A percentile compares a stretch with the other conserved stretches of the same genome.
Conservation (phyloP, 2,329 filamentous ascomycete genomes). For the Aureobasidium sp. region DNA sequence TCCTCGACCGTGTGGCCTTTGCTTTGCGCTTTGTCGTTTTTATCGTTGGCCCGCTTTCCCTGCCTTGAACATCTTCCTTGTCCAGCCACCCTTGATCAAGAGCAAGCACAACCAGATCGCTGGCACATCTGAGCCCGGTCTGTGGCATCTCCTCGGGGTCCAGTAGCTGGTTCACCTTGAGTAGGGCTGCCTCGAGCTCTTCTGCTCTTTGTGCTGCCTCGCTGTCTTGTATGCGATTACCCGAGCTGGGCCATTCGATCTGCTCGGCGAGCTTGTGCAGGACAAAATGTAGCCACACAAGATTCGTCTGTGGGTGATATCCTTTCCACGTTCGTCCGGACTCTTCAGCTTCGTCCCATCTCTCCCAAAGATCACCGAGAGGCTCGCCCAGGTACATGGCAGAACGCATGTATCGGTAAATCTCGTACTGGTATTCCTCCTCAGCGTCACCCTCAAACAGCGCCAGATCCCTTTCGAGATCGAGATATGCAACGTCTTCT, state of each 20-base stretch:
- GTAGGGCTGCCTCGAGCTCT: conserved; percentile 33
- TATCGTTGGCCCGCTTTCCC: neutral
- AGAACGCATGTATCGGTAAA: conserved; percentile 48
- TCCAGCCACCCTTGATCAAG: conserved; percentile 30
- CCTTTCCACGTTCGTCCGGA: conserved; percentile 39
- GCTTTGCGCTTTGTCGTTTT: conserved; percentile 13
- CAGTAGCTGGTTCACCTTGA: conserved; percentile 32
- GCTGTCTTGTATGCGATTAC: neutral
- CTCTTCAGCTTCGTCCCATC: conserved; percentile 21
- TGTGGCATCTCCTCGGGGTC: conserved; percentile 31
- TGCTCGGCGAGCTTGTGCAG: conserved; percentile 48
- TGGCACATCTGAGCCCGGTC: conserved; percentile 16
- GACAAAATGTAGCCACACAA: conserved; percentile 58
- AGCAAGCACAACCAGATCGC: conserved; percentile 27
- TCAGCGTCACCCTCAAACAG: conserved; percentile 42
- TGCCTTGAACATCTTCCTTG: conserved; percentile 29
- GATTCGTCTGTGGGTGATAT: conserved; percentile 55
- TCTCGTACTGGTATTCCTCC: conserved; percentile 50
- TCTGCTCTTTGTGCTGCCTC: conserved; percentile 26
- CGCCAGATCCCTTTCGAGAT: conserved; percentile 37
- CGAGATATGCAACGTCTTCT: conserved; percentile 37
- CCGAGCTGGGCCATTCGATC: conserved; percentile 16
- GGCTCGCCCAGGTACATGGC: conserved; percentile 35
- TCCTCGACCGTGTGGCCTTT: conserved; percentile 13
- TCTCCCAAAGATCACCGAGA: conserved; percentile 31